Evolutionary conservation across 1,284 basidiomycete species (phyloP), one percentile per base, ranked within the genome.

Genomic region (Coniferiporia weirii): DNA sequence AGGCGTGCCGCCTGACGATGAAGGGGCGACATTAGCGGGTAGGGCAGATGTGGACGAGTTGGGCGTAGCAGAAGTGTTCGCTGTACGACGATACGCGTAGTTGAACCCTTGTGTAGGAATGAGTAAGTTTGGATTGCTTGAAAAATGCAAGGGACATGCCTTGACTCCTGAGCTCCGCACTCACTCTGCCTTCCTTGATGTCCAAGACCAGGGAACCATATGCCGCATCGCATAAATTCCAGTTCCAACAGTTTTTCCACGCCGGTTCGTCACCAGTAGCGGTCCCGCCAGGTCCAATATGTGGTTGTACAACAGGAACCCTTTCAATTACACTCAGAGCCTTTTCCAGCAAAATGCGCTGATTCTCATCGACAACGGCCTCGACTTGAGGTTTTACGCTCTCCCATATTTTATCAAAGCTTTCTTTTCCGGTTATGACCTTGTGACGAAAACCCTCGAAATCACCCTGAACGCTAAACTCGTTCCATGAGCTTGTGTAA

Each of bases 221-320:
- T 1, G 92, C 89, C 7, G 95, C 96, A 69, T 99, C 96, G 61
- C 95, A 94, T 45, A 97, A 75, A 68, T 96, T 95, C 95, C 95
- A 98, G 73, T 98, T 95, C 96, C 96, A 99, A 68, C 91, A 94
- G 72, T 95, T 98, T 75, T 94, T 98, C 96, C 95, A 98, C 0
- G 91, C 84, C 3, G 89, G 84, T 65, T 95, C 93, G 69, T 95
- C 93, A 7, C 79, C 77, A 7, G 78, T 75, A 22, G 79, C 77
- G 3, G 78, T 72, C 19, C 79, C 78, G 2, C 79, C 80, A 4
- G 79, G 78, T 45, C 82, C 83, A 13, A 79, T 76, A 54, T 80
- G 77, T 3, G 81, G 78, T 45, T 84, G 81, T 1, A 82, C 71
- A 3, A 85, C 76, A 5, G 93, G 92, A 13, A 95, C 75, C 47